Evolutionary conservation across 2,329 filamentous ascomycete genomes (phyloP).

Genomic region (Sarocladiaceae sp.): DNA sequence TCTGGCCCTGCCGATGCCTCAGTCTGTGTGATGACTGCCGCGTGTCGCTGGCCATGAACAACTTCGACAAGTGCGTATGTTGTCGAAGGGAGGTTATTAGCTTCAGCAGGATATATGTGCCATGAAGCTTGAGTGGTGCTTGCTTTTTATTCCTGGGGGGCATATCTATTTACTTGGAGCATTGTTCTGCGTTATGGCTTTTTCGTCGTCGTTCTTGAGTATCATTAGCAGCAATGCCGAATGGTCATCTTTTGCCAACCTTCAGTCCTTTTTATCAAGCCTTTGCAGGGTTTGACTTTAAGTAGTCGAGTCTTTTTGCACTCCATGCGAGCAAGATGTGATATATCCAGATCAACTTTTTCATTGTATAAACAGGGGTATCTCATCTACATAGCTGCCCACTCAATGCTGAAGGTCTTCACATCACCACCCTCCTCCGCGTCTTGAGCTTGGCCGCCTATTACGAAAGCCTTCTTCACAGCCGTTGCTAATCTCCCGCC

Average conservation of each 20-base stretch:
- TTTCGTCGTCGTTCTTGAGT: background rate
- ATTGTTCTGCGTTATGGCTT: background rate
- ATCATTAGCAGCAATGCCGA: no score
- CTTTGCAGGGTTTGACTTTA: no score
- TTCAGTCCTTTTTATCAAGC: no score
- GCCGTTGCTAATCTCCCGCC: slow-evolving; percentile 85
- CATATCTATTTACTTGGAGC: background rate
- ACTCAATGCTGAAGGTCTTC: slow-evolving; percentile 80
- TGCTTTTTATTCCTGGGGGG: slow-evolving; percentile 7
- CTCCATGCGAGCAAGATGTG: no score
- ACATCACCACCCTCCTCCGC: slow-evolving; percentile 36
- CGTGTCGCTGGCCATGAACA: slow-evolving; percentile 90
- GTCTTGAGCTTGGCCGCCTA: slow-evolving; percentile 59
- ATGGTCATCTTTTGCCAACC: no score
- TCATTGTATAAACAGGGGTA: background rate
- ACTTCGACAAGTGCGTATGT: slow-evolving; percentile 94
- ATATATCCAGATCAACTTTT: no score
- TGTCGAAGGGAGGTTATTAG: slow-evolving; percentile 83
- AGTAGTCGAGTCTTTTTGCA: no score
- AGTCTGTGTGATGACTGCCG: slow-evolving; percentile 93
- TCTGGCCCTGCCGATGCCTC: slow-evolving; percentile 94
- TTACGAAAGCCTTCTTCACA: slow-evolving; percentile 90
- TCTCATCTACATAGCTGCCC: slow-evolving; percentile 76
- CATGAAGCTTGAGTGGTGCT: slow-evolving; percentile 32
- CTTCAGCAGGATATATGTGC: slow-evolving; percentile 88